Conservation (phyloP, 352 stramenopile genomes). For the Phytophthora brassicae region DNA sequence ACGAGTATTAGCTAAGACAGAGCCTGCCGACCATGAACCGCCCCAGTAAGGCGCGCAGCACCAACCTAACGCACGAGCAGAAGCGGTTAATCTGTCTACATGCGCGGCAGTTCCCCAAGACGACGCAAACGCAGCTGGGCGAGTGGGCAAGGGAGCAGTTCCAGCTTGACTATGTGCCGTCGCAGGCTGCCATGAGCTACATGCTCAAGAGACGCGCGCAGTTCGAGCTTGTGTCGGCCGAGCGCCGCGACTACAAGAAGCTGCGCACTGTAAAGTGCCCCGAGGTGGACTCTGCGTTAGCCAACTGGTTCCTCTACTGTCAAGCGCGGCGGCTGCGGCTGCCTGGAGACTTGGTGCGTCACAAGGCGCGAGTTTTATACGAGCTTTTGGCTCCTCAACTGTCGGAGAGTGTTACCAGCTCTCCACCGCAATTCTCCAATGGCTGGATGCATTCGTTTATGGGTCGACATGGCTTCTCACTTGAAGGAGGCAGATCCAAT, state of each 20-base stretch:
- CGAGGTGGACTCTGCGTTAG: slow-evolving; percentile 74
- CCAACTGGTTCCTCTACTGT: slow-evolving; percentile 81
- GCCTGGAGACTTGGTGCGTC: slow-evolving; percentile 73
- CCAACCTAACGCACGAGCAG: slow-evolving; percentile 84
- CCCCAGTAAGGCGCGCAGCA: slow-evolving; percentile 52
- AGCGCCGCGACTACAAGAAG: slow-evolving; percentile 77
- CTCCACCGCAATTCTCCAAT: slow-evolving; percentile 83
- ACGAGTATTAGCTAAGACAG: slow-evolving; percentile 32
- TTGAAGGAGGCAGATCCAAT: slow-evolving; percentile 28
- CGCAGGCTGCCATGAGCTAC: slow-evolving; percentile 81
- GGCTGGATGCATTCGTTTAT: slow-evolving; percentile 87
- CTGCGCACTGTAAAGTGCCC: slow-evolving; percentile 77
- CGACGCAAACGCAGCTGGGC: slow-evolving; percentile 71
- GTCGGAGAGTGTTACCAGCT: slow-evolving; percentile 27
- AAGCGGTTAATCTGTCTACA: slow-evolving; percentile 81
- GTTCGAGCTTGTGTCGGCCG: slow-evolving; percentile 74
- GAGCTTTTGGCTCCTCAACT: slow-evolving; percentile 57
- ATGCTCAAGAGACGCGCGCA: slow-evolving; percentile 74
- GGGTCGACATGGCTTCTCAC: slow-evolving; percentile 66
- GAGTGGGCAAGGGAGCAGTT: slow-evolving; percentile 78
- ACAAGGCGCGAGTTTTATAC: slow-evolving; percentile 70
- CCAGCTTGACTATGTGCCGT: slow-evolving; percentile 55
- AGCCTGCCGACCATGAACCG: slow-evolving; percentile 22
- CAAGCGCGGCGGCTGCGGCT: slow-evolving; percentile 58
- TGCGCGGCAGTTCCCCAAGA: slow-evolving; percentile 67